Conservation (phyloP, 148 eudicot species). For the Amaranthus hypochondriacus region DNA sequence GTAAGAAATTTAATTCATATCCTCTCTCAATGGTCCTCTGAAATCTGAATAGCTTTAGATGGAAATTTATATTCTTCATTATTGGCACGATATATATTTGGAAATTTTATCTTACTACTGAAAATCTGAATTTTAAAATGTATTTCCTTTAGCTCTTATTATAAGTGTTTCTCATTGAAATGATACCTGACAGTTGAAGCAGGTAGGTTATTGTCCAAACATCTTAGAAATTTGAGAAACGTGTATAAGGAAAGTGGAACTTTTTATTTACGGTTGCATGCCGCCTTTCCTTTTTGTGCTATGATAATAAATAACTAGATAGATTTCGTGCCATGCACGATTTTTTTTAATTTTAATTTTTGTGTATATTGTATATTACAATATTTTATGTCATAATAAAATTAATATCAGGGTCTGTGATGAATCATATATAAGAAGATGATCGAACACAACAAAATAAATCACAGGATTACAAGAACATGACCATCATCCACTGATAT, state of each 20-base stretch:
- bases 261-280: not conserved
- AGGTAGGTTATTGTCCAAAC: not conserved
- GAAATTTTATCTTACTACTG: not conserved
- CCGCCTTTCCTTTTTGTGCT: not conserved
- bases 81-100: not conserved
- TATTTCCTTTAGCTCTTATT: not conserved
- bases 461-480: too few relatives aligned
- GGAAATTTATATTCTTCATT: not conserved
- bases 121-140: not conserved
- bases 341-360: too few relatives aligned
- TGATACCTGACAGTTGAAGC: not conserved
- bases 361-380: too few relatives aligned
- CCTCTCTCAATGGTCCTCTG: not conserved
- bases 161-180: not conserved
- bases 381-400: too few relatives aligned
- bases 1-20: not conserved
- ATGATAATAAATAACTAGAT: not conserved
- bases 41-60: conserved; percentile 3
- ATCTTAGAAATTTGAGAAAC: not conserved
- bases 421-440: too few relatives aligned
- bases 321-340: too few relatives aligned
- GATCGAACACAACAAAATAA: too few relatives aligned
- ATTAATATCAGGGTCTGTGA: too few relatives aligned
- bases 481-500: too few relatives aligned
- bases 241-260: not conserved